phyloP scores from a whole-genome alignment of 2,329 filamentous ascomycete genomes.

The Paecilomyces fulvus region DNA sequence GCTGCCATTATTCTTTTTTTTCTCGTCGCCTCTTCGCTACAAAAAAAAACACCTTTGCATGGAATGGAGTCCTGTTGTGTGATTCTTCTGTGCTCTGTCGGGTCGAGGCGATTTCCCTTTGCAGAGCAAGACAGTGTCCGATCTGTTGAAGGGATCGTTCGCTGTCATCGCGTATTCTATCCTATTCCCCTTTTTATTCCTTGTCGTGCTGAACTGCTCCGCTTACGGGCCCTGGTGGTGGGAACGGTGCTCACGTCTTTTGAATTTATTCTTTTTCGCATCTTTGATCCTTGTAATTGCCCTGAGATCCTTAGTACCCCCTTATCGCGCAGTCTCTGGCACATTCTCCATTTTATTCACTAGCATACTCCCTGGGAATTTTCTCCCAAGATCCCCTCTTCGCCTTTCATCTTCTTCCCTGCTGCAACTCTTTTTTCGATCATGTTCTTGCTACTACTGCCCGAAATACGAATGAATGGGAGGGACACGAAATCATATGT shows the following conservation, averaged over 20 bases:
- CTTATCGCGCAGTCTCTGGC: not conserved
- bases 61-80: conserved; percentile 29
- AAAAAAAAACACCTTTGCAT: conserved; percentile 22
- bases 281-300: not conserved
- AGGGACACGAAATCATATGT: conserved; percentile 18
- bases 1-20: conserved; percentile 1
- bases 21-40: conserved; percentile 1
- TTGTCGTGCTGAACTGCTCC: conserved; percentile 3
- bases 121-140: not conserved
- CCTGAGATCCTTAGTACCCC: not conserved
- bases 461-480: conserved; percentile 4
- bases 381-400: not conserved
- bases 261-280: not conserved
- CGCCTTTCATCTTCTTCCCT: conserved; percentile 1
- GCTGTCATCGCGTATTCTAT: conserved; percentile 7
- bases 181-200: conserved; percentile 9
- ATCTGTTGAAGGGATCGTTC: conserved; percentile 1
- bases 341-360: not conserved
- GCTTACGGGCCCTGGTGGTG: conserved; percentile 25
- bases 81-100: conserved; percentile 16
- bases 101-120: conserved; percentile 7
- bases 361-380: not conserved
- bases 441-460: conserved; percentile 4
- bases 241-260: conserved; percentile 8
- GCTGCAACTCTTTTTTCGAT: conserved; percentile 4